Percentiles rank a stretch among this genome's conserved stretches.
phyloP scores from a whole-genome alignment of 73 alveolate species.

The Stentor roeselii region DNA sequence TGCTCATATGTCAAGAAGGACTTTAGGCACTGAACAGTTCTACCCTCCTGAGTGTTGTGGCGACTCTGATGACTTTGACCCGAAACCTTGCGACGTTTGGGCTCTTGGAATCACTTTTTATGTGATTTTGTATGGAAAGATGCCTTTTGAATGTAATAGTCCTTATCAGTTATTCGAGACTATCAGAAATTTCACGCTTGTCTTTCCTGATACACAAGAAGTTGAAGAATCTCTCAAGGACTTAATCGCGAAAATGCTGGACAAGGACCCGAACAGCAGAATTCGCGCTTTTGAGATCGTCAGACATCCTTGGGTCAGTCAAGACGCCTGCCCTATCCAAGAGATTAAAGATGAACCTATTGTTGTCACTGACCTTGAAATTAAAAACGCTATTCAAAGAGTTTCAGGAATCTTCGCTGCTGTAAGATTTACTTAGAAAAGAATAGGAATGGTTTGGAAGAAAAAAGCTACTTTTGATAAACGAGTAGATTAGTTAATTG shows the following conservation, averaged over 20 bases:
- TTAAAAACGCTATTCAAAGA: too few relatives aligned
- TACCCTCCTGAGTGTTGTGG: constrained; percentile 45
- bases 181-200: too few relatives aligned
- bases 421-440: too few relatives aligned
- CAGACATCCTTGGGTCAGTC: constrained; percentile 39
- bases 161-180: constrained; percentile 24
- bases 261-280: constrained; percentile 37
- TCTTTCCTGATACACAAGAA: too few relatives aligned
- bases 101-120: constrained; percentile 48
- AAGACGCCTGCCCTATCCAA: neutral
- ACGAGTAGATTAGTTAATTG: too few relatives aligned
- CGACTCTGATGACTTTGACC: constrained; percentile 19
- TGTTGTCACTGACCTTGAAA: too few relatives aligned
- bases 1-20: constrained; percentile 26
- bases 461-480: too few relatives aligned
- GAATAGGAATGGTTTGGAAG: too few relatives aligned
- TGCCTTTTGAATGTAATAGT: constrained; percentile 34
- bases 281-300: constrained; percentile 21
- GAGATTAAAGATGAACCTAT: too few relatives aligned
- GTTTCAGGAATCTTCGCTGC: too few relatives aligned
- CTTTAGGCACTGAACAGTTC: constrained; percentile 40
- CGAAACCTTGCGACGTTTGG: constrained; percentile 43
- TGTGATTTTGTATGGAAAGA: constrained; percentile 29
- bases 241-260: constrained; percentile 31
- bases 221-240: too few relatives aligned